These are phyloP conservation scores for Porodaedalea pini DNA, from an alignment of 1,284 basidiomycete species.

Conservation along the genomic window DNA sequence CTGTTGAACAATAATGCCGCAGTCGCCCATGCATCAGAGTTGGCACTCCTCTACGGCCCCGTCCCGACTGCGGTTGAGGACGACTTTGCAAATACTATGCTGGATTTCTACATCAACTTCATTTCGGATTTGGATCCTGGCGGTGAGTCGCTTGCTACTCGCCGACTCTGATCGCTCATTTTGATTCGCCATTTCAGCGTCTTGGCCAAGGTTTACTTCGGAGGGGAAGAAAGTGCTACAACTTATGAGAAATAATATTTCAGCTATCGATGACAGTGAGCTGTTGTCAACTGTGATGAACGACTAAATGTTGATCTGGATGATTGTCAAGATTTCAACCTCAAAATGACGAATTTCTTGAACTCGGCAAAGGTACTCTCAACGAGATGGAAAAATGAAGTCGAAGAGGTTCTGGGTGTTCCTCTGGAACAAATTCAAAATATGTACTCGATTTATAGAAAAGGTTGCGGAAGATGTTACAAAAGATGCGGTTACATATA, in stretches of 20 bases:
- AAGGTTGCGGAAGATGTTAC: too few species aligned
- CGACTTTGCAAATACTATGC: constrained; percentile 43
- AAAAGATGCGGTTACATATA: too few species aligned
- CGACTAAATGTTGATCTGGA: constrained; percentile 3
- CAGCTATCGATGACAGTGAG: constrained; percentile 47
- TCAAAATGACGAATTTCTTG: constrained; percentile 41
- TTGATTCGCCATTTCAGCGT: constrained; percentile 29
- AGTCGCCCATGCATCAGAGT: constrained; percentile 52
- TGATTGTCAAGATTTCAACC: constrained; percentile 37
- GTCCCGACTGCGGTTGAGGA: constrained; percentile 40
- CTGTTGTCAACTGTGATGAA: background rate
- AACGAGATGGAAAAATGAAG: constrained; percentile 44
- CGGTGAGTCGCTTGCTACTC: constrained; percentile 30
- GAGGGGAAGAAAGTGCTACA: constrained; percentile 40
- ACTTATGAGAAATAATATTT: constrained; percentile 47
- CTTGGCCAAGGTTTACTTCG: constrained; percentile 43
- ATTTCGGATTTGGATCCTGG: constrained; percentile 51
- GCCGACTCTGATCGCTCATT: background rate
- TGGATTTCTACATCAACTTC: constrained; percentile 54
- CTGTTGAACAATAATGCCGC: background rate
- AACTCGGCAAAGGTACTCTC: constrained; percentile 37
- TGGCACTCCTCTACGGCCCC: constrained; percentile 46
- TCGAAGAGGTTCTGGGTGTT: too few species aligned
- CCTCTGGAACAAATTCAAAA: too few species aligned
- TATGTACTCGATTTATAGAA: too few species aligned